phyloP scores from a whole-genome alignment of 805 yeast species.

The Barnettozyma wickerhamii region DNA sequence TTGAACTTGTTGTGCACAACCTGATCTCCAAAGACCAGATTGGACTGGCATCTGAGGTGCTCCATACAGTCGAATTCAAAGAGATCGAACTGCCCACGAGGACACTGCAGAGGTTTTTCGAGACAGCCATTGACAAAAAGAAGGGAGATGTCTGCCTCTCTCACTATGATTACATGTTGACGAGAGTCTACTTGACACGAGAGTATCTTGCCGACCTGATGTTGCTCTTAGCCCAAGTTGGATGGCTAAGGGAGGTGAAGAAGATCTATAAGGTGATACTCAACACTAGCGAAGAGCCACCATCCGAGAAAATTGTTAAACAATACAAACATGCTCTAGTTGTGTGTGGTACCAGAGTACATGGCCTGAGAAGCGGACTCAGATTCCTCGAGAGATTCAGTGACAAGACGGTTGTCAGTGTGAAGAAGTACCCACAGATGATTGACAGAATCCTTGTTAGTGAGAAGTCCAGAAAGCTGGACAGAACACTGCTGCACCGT shows the following conservation, averaged over 20 bases:
- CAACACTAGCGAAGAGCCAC: slow-evolving; percentile 1
- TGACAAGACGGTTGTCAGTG: slow-evolving; percentile 3
- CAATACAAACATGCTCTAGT: slow-evolving; percentile 9
- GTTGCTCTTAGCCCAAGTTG: slow-evolving; percentile 6
- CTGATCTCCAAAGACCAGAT: slow-evolving; percentile 7
- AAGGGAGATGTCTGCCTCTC: slow-evolving; percentile 2
- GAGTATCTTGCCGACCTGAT: slow-evolving; percentile 15
- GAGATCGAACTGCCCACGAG: slow-evolving; percentile 13
- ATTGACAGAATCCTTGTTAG: slow-evolving; percentile 8
- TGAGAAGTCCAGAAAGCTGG: slow-evolving; percentile 6
- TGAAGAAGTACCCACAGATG: slow-evolving; percentile 16
- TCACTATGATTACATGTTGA: slow-evolving; percentile 8
- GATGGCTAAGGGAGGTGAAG: slow-evolving; percentile 11
- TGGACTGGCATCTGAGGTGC: slow-evolving; percentile 7
- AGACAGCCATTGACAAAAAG: slow-evolving; percentile 10
- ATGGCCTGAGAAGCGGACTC: slow-evolving; percentile 12
- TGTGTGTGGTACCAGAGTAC: slow-evolving; percentile 9
- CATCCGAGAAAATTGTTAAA: slow-evolving; percentile 5
- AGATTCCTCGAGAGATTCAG: slow-evolving; percentile 2
- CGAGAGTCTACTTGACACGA: slow-evolving; percentile 12
- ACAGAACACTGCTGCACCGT: slow-evolving; percentile 1
- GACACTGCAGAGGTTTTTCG: slow-evolving; percentile 10
- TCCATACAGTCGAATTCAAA: slow-evolving; percentile 2
- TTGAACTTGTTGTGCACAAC: slow-evolving; percentile 16
- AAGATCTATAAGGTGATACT: slow-evolving; percentile 5